These are phyloP conservation scores for Lathyrus tuberosus DNA, from an alignment of 306 rosid species.

Conservation along the genomic window DNA sequence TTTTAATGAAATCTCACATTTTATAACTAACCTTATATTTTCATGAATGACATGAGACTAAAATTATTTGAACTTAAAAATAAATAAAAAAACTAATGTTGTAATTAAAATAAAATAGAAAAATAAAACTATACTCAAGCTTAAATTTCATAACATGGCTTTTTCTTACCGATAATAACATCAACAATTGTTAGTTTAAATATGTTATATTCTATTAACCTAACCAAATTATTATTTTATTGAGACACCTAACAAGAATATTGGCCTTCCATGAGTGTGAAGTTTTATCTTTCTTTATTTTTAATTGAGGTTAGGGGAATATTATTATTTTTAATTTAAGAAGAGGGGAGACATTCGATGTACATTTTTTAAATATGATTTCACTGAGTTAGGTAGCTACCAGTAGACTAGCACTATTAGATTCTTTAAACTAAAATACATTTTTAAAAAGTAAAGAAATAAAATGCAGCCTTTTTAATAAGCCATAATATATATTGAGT, in stretches of 20 bases:
- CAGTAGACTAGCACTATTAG: background rate
- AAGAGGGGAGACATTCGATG: background rate
- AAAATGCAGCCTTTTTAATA: background rate
- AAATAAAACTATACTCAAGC: no score
- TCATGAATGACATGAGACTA: no score
- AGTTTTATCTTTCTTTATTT: constrained; percentile 7
- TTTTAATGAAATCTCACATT: no score
- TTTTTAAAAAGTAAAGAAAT: background rate
- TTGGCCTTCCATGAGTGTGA: background rate
- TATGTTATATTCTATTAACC: background rate
- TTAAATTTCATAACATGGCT: no score
- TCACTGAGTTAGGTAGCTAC: background rate
- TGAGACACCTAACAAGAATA: background rate
- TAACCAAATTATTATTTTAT: background rate
- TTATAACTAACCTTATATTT: no score
- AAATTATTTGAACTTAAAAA: no score
- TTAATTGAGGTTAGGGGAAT: background rate
- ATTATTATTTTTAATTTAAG: background rate
- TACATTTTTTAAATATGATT: background rate
- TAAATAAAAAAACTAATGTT: no score
- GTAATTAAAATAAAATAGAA: no score
- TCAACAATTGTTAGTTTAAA: background rate
- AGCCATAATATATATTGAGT: no score
- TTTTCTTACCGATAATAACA: no score
- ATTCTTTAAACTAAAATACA: background rate